Base-by-base conservation (phyloP, 768 basidiomycete genomes). In the Clitopilus hobsonii region DNA sequence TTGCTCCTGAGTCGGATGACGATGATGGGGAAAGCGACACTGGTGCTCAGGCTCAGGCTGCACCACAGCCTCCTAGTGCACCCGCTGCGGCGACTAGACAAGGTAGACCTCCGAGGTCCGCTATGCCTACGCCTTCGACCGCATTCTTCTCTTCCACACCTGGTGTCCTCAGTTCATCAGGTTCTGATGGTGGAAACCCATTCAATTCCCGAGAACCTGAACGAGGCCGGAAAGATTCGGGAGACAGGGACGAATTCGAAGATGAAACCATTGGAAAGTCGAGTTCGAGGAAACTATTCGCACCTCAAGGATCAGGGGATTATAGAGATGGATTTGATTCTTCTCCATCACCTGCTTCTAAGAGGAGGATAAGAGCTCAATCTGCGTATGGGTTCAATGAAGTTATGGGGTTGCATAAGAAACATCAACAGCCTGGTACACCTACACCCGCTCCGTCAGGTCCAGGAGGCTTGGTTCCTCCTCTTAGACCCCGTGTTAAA, bases 211-310 rank as follows among this genome's bases (percentile, higher is more conserved):
- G 49, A 24, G 25, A 56, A 51, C 51, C 49, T 23, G 49, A 27
- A 30, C 6, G 61, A 36, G 32, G 13, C 13, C 13, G n/a, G 32
- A 36, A n/a, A n/a, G 32, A 66, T 11, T 71, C 71, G 23, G 72
- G 70, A 6, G 77, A 74, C 0, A 71, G 74, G 5, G 71, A 74
- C 30, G 74, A 68, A 5, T 77, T 76, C 54, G 74, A 71, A 53
- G 83, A 80, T 10, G 83, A 85, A 56, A 86, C 86, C 5, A 83
- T 89, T 23, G 86, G 86, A 1, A 87, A 78, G 65, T 76, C 69
- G 25, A 69, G 77, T 6, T 70, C 70, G 5, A 65, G 67, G n/a
- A 72, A 65, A 11, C 57, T 61, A 16, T 51, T 52, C 5, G 48
- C 56, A 4, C 53, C 60, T 13, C 52, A 51, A 2, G 63, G 58